A percentile compares a stretch with the other conserved stretches of the same genome.
Evolutionary conservation across 176 grass and related monocot genomes (phyloP).

Genomic region (Urochloa ruziziensis): DNA sequence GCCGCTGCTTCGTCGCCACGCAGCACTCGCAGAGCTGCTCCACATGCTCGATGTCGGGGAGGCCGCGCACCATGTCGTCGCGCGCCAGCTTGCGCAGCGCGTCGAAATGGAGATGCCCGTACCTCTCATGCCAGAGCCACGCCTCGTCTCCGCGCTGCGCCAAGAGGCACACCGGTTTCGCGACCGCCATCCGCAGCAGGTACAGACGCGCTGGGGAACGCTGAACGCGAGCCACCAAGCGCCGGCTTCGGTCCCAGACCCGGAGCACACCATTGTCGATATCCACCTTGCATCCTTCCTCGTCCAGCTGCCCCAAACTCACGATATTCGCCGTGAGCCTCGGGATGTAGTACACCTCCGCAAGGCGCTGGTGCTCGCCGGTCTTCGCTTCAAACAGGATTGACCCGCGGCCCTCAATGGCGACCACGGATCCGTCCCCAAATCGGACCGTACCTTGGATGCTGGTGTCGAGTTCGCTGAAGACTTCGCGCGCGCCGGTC

Average conservation of each 20-base stretch:
- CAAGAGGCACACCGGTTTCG: accelerated
- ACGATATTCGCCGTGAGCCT: background rate
- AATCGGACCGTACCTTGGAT: too few species aligned
- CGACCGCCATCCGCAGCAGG: accelerated
- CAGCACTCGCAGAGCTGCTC: background rate
- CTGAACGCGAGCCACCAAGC: background rate
- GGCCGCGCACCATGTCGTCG: accelerated
- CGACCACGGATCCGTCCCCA: too few species aligned
- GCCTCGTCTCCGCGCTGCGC: accelerated
- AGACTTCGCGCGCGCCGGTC: too few species aligned
- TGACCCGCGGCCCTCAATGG: too few species aligned
- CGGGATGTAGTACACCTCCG: background rate
- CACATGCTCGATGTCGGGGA: background rate
- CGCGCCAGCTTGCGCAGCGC: background rate
- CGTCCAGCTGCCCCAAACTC: background rate
- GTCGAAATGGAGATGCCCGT: background rate
- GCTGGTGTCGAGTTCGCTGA: too few species aligned
- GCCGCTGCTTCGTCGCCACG: background rate
- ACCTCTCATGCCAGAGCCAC: background rate
- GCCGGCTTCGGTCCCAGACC: background rate
- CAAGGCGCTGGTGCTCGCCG: too few species aligned
- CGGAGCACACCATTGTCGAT: background rate
- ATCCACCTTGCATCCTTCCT: background rate
- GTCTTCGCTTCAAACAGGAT: too few species aligned
- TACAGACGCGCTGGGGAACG: background rate